These are phyloP conservation scores for Meira nashicola DNA, from an alignment of 1,284 basidiomycete species.

Conservation along the genomic window DNA sequence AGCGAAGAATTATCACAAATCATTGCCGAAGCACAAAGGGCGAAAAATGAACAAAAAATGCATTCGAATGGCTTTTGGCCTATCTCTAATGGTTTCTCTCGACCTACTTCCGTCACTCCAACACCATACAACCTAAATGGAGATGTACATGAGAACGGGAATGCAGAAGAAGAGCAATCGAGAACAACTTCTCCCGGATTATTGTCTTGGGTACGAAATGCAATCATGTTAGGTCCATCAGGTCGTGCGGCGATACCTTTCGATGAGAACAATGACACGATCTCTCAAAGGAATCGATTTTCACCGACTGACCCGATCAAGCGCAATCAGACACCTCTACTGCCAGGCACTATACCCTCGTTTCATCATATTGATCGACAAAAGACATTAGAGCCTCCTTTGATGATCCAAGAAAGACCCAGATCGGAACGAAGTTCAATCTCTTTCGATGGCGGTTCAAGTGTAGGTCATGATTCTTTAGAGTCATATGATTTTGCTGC, in stretches of 20 bases:
- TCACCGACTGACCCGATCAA: neutral
- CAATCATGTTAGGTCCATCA: neutral
- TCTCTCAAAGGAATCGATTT: neutral
- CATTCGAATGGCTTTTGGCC: too few relatives aligned
- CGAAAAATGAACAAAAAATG: too few relatives aligned
- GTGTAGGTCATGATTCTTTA: neutral
- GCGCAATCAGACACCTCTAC: neutral
- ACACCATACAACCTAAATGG: neutral
- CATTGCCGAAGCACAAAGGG: neutral
- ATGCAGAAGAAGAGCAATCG: neutral
- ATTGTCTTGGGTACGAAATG: conserved; percentile 4
- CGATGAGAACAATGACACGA: neutral
- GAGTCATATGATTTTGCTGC: neutral
- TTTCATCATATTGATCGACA: neutral
- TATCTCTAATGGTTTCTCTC: neutral
- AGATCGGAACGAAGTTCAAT: neutral
- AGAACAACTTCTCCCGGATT: conserved; percentile 1
- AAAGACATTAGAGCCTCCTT: neutral
- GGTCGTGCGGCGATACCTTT: neutral
- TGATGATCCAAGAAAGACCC: neutral
- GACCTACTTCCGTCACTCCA: neutral
- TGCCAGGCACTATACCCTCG: neutral
- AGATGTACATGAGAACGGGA: neutral
- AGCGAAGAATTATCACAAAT: conserved; percentile 9
- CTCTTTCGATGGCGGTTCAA: neutral